These are phyloP conservation scores for Monosporozyma aerobia DNA, from an alignment of 805 yeast genomes.

Conservation along the genomic window DNA sequence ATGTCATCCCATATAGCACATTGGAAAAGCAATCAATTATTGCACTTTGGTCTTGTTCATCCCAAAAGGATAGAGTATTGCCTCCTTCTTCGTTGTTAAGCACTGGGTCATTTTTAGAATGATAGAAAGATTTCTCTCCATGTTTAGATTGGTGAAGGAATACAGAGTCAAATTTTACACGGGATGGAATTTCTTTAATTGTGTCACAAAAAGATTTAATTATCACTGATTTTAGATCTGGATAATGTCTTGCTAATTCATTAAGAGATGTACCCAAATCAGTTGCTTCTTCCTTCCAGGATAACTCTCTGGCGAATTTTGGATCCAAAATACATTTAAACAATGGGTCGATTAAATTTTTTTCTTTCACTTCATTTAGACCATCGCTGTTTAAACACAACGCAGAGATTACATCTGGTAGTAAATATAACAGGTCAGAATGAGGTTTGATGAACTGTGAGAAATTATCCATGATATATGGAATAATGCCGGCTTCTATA, in stretches of 20 bases:
- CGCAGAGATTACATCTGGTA: conserved; percentile 77
- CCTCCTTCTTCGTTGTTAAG: conserved; percentile 35
- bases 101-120: conserved; percentile 34
- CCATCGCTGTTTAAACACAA: conserved; percentile 72
- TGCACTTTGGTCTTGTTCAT: conserved; percentile 36
- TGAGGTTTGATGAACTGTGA: conserved; percentile 47
- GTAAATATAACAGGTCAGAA: conserved; percentile 46
- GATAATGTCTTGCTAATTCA: conserved; percentile 76
- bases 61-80: conserved; percentile 44
- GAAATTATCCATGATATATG: conserved; percentile 51
- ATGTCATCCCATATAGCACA: conserved; percentile 41
- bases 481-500: conserved; percentile 68
- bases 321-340: conserved; percentile 44
- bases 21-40: conserved; percentile 42
- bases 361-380: conserved; percentile 40
- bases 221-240: conserved; percentile 55
- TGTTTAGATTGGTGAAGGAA: conserved; percentile 35
- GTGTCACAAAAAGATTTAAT: conserved; percentile 38
- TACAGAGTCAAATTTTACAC: conserved; percentile 32
- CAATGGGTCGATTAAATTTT: conserved; percentile 34
- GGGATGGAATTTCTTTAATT: conserved; percentile 40
- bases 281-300: conserved; percentile 43
- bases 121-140: conserved; percentile 33
- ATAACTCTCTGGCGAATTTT: conserved; percentile 44
- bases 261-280: conserved; percentile 63